phyloP scores from a whole-genome alignment of 139 green algal species.

The Parachlorella kessleri region DNA sequence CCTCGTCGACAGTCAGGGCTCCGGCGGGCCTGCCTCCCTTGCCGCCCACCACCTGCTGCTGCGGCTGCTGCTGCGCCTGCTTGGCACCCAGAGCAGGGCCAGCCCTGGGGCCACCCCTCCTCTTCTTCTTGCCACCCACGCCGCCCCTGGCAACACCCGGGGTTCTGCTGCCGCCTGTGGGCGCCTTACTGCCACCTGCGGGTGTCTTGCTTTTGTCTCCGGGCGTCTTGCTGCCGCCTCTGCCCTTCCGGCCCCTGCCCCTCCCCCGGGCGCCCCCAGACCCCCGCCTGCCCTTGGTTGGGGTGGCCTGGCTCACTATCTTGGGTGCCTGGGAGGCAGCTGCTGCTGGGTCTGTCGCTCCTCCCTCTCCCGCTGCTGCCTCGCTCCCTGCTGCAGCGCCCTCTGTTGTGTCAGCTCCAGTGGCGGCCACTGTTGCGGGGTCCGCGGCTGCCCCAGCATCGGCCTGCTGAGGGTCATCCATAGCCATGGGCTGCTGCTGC shows the following conservation, averaged over 20 bases:
- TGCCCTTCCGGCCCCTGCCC: background rate
- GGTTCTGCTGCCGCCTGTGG: too few relatives aligned
- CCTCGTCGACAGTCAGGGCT: constrained; percentile 38
- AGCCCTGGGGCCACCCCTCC: too few relatives aligned
- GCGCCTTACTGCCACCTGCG: too few relatives aligned
- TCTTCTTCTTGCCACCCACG: too few relatives aligned
- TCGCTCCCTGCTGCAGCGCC: background rate
- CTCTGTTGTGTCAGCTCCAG: too few relatives aligned
- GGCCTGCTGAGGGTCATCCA: background rate
- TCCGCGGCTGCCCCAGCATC: background rate
- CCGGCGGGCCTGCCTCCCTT: background rate
- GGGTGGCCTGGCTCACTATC: background rate
- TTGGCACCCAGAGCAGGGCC: too few relatives aligned
- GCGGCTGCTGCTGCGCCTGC: background rate
- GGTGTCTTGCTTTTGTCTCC: constrained; percentile 2
- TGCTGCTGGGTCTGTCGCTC: background rate
- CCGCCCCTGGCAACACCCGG: too few relatives aligned
- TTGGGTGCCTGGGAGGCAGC: background rate
- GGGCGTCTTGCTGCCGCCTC: background rate
- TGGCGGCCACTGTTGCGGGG: too few relatives aligned
- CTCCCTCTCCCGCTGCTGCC: background rate
- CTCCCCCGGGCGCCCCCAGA: background rate
- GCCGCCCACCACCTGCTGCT: too few relatives aligned
- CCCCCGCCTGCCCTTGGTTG: background rate
- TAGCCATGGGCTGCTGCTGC: background rate